Percentiles rank a stretch among this genome's conserved stretches.
These are phyloP conservation scores for Aureobasidium sp. DNA, from an alignment of 2,329 filamentous ascomycete species.

Conservation along the genomic window DNA sequence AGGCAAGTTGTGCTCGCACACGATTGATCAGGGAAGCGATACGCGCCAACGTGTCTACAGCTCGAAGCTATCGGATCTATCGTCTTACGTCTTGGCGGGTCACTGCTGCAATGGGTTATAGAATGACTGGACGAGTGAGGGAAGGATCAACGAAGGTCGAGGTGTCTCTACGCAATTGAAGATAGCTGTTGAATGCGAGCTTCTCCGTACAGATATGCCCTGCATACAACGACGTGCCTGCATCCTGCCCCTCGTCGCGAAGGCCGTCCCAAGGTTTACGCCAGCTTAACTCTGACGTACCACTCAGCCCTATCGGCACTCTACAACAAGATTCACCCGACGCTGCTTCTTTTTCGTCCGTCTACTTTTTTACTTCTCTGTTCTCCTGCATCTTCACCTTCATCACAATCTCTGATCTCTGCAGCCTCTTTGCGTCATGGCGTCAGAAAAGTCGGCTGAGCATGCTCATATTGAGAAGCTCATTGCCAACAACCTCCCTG, in stretches of 20 bases:
- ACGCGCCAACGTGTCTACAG: slow-evolving; percentile 24
- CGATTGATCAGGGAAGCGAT: slow-evolving; percentile 23
- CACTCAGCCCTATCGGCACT: slow-evolving; percentile 2
- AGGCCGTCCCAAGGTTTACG: not conserved
- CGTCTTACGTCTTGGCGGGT: not conserved
- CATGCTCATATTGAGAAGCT: slow-evolving; percentile 36
- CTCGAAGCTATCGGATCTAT: not conserved
- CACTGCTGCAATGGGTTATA: not conserved
- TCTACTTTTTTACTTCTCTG: not conserved
- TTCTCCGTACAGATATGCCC: not conserved
- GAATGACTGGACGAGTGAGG: not conserved
- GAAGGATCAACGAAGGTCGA: not conserved
- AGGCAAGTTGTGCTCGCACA: slow-evolving; percentile 22
- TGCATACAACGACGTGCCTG: slow-evolving; percentile 1
- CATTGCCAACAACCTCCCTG: slow-evolving; percentile 32
- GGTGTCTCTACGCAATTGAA: not conserved
- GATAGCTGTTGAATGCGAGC: not conserved
- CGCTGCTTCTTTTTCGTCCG: not conserved
- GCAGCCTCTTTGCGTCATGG: slow-evolving; percentile 9
- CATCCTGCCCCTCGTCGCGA: not conserved
- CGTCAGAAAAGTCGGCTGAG: slow-evolving; percentile 26
- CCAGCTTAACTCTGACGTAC: not conserved
- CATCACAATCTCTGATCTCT: not conserved
- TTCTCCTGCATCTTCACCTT: not conserved
- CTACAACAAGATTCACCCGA: not conserved